Base-by-base conservation (phyloP, 2,329 filamentous ascomycete species). In the Scedosporium apiospermum region DNA sequence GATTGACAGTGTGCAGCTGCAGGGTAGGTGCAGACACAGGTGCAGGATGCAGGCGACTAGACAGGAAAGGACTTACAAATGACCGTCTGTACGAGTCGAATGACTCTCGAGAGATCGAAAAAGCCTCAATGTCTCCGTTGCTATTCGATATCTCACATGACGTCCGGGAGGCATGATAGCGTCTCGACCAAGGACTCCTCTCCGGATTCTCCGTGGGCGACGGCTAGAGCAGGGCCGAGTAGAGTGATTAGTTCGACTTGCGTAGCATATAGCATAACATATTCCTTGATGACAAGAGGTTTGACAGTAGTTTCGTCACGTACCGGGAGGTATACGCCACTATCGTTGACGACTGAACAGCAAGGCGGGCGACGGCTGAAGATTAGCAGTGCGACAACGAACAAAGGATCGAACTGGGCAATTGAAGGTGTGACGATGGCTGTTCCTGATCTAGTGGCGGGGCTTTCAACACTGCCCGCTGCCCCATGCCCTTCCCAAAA, bases 61-160 rank as follows among this genome's bases (percentile, higher is more conserved):
- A 38, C 12, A 18, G 57, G 46, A 23, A 12, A 44, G n/a, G 14
- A 80, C 88, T 68, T 83, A 96, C 93, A 78, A 98, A 98, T 66
- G 93, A 97, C 70, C 95, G 87, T 66, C 95, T 84, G 76, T 98
- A 98, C 3, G 93, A 96, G 73, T 98, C 95, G 71, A 98, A 98
- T 1, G 93, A 97, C 77, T 98, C 95, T 70, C 93, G 85, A 44
- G 93, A 96, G 73, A 98, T 98, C 66, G 89, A 91, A 73, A 98
- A 98, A 14, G 89, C 92, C 72, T 98, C 93, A 68, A 92, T 93
- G 65, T 96, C 91, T 69, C 87, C 86, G 64, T 90, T 79, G 68
- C 88, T 84, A 71, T 82, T 86, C 63, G 77, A 76, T 38, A 78
- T 82, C 66, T 84, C 81, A 67, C 77, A 80, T 4, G 84, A 86